Evolutionary conservation across 2,329 filamentous ascomycete species (phyloP), one percentile per base, ranked within the genome.

Genomic region (Paecilomyces formosus): DNA sequence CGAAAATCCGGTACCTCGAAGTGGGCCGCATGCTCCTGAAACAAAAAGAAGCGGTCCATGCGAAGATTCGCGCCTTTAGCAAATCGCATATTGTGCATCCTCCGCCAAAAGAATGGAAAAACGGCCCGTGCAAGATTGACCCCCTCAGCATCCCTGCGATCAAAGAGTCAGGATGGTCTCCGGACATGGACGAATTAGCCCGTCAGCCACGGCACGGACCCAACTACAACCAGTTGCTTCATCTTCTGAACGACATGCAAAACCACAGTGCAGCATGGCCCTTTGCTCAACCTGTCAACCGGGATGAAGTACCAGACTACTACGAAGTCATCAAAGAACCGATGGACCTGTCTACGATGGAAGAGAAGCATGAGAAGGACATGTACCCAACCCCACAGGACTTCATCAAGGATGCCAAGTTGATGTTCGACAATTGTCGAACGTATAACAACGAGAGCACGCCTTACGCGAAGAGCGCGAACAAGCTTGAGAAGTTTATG

Each of bases 261-360:
- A 97, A 97, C 72, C 92, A 96, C 76, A 87, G 87, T 65, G 88
- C 89, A 7, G 89, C 92, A 0, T 99, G 94, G 94, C 94, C 94
- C 0, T 99, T 99, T 79, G 83, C 94, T 31, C 85, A 91, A 26
- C 93, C 94, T 0, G 94, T 99, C 64, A 97, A 95, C 72, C 87
- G 88, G 64, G 94, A 99, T 68, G 94, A 97, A 65, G 94, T 99
- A 0, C 87, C 91, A n/a, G 94, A 99, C 73, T 99, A 99, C 77
- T 97, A 97, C 79, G 91, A 96, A 60, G 92, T 97, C 61, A 99
- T 99, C 79, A 92, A 92, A 71, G 89, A 96, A 73, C 94, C 94
- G 35, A 99, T 99, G 94, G 94, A 97, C 71, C 81, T 97, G 54
- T 88, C 85, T 54, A 97, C 92, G 21, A 97, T 99, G 93, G 94